These are phyloP conservation scores for Tubosaeta sp. DNA, from an alignment of 768 basidiomycete genomes.

Conservation along the genomic window DNA sequence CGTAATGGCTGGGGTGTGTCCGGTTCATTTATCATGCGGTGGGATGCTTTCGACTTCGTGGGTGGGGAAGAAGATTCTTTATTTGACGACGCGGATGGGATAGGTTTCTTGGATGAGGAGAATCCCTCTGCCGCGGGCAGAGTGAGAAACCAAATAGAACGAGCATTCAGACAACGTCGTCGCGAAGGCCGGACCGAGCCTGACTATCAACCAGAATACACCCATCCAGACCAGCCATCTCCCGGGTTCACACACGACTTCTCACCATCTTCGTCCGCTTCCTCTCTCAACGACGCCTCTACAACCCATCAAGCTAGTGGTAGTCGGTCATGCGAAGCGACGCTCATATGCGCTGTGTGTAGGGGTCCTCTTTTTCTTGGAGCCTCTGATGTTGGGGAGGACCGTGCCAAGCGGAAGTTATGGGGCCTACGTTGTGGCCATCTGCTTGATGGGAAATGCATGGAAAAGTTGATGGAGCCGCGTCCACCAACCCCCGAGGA, in stretches of 20 bases:
- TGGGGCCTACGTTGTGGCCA: slow-evolving; percentile 80
- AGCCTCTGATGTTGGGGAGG: slow-evolving; percentile 45
- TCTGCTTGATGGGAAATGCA: slow-evolving; percentile 73
- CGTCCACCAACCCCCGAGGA: slow-evolving; percentile 6
- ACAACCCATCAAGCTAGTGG: slow-evolving; percentile 18
- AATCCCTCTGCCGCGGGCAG: slow-evolving; percentile 8
- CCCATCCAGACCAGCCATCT: slow-evolving; percentile 52
- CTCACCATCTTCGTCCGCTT: slow-evolving; percentile 33
- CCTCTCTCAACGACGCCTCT: slow-evolving; percentile 33
- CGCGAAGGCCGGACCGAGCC: slow-evolving; percentile 21
- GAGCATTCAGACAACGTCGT: slow-evolving; percentile 19
- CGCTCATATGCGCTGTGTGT: slow-evolving; percentile 67
- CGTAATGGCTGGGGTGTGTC: slow-evolving; percentile 21
- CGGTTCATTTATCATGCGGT: slow-evolving; percentile 28
- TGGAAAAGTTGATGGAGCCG: slow-evolving; percentile 54
- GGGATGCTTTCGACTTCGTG: slow-evolving; percentile 24
- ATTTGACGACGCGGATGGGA: slow-evolving; percentile 16
- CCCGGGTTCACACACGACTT: slow-evolving; percentile 73
- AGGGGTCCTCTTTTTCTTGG: slow-evolving; percentile 58
- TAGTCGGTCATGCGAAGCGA: slow-evolving; percentile 30
- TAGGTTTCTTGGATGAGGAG: slow-evolving; percentile 16
- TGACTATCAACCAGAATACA: slow-evolving; percentile 57
- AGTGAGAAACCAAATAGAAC: slow-evolving; percentile 20
- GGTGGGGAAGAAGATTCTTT: slow-evolving; percentile 10
- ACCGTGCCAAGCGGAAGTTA: slow-evolving; percentile 44